Evolutionary conservation across 345 rosid species (phyloP).

Genomic region (Syzygium jambos): DNA sequence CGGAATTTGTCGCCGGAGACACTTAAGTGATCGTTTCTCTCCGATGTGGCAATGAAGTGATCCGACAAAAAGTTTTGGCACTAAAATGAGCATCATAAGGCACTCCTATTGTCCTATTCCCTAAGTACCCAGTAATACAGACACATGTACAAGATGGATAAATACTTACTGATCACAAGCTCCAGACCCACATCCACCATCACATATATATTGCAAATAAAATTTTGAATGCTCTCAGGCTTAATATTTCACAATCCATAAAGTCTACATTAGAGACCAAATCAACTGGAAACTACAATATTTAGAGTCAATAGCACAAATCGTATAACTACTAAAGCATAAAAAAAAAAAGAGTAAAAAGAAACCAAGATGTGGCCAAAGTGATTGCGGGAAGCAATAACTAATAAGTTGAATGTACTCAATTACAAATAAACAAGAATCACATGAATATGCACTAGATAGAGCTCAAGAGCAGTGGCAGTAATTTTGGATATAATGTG

Average conservation of each 20-base stretch:
- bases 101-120: too few species aligned
- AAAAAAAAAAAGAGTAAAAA: background rate
- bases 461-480: background rate
- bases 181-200: background rate
- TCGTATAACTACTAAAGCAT: background rate
- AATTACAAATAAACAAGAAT: background rate
- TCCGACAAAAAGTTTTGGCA: too few species aligned
- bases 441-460: background rate
- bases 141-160: background rate
- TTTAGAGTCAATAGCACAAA: background rate
- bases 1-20: too few species aligned
- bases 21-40: too few species aligned
- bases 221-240: background rate
- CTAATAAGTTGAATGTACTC: background rate
- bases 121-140: background rate
- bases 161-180: background rate
- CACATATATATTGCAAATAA: background rate
- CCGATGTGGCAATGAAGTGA: too few species aligned
- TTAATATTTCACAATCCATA: background rate
- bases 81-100: too few species aligned
- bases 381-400: background rate
- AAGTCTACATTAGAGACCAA: background rate
- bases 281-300: background rate
- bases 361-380: background rate
- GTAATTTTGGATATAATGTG: background rate